phyloP scores from a whole-genome alignment of 192 early-diverging fungal genomes.

The Linnemannia zychae region DNA sequence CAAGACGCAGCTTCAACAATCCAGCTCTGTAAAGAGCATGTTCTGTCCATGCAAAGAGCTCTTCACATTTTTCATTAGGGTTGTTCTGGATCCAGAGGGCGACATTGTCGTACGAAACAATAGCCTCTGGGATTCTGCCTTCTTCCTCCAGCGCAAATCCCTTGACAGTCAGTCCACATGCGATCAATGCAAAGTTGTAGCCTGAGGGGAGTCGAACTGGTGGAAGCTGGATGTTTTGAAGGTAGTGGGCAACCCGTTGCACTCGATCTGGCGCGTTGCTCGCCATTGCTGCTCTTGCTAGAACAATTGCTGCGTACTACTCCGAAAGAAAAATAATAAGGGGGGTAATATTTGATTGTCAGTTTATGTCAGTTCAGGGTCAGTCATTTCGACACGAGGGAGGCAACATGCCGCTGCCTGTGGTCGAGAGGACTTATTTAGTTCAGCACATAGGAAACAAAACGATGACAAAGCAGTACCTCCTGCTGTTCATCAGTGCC shows the following conservation, averaged over 20 bases:
- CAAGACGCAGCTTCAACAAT: conserved; percentile 60
- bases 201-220: conserved; percentile 55
- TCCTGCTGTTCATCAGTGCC: conserved; percentile 55
- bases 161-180: conserved; percentile 71
- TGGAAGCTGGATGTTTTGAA: conserved; percentile 53
- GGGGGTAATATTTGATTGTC: neutral
- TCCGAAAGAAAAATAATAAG: neutral
- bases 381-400: conserved; percentile 10
- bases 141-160: conserved; percentile 68
- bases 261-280: conserved; percentile 51
- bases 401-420: neutral
- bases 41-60: conserved; percentile 76
- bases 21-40: conserved; percentile 76
- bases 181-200: conserved; percentile 70
- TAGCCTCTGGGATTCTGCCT: conserved; percentile 59
- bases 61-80: conserved; percentile 58
- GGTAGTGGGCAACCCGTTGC: conserved; percentile 35
- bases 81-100: conserved; percentile 53
- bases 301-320: conserved; percentile 60
- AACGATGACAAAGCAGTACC: conserved; percentile 13
- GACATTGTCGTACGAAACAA: conserved; percentile 67
- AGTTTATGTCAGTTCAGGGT: conserved; percentile 5
- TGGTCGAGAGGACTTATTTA: neutral
- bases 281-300: conserved; percentile 73
- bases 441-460: neutral